Percentiles rank a stretch among this genome's conserved stretches.
These are phyloP conservation scores for Tricholoma flavovirens DNA, from an alignment of 768 basidiomycete genomes.

Conservation along the genomic window DNA sequence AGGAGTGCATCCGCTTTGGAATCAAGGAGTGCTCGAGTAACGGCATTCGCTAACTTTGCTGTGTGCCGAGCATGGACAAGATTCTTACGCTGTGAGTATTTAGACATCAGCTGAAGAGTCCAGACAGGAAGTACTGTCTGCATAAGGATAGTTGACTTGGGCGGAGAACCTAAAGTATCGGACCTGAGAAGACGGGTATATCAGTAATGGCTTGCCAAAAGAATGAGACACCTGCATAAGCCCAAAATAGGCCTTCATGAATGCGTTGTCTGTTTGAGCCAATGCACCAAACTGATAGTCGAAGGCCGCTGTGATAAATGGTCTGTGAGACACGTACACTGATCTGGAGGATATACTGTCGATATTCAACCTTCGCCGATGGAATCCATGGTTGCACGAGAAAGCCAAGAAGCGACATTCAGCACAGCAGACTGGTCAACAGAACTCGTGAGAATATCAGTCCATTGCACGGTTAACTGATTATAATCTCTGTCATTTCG, in stretches of 20 bases:
- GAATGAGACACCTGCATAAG: constrained; percentile 31
- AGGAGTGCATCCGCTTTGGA: constrained; percentile 43
- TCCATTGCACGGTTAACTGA: constrained; percentile 47
- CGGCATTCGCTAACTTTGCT: constrained; percentile 35
- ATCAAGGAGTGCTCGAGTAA: constrained; percentile 42
- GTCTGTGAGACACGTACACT: background rate
- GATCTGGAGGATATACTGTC: background rate
- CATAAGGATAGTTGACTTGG: constrained; percentile 41
- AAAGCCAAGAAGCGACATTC: constrained; percentile 47
- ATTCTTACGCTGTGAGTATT: constrained; percentile 36
- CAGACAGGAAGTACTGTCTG: constrained; percentile 44
- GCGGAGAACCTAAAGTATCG: constrained; percentile 43
- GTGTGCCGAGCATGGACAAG: constrained; percentile 44
- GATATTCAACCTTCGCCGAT: constrained; percentile 39
- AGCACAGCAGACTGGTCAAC: constrained; percentile 34
- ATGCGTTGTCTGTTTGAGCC: constrained; percentile 42
- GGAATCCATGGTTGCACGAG: constrained; percentile 44
- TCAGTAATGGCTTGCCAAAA: background rate
- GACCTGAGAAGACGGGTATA: constrained; percentile 27
- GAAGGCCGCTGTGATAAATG: constrained; percentile 34
- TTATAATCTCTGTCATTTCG: background rate
- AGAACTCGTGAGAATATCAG: constrained; percentile 41
- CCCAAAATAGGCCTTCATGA: constrained; percentile 50
- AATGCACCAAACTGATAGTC: constrained; percentile 54
- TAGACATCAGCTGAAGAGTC: constrained; percentile 41